Conservation (phyloP, 805 yeast genomes). For the Cyberlindnera petersonii region DNA sequence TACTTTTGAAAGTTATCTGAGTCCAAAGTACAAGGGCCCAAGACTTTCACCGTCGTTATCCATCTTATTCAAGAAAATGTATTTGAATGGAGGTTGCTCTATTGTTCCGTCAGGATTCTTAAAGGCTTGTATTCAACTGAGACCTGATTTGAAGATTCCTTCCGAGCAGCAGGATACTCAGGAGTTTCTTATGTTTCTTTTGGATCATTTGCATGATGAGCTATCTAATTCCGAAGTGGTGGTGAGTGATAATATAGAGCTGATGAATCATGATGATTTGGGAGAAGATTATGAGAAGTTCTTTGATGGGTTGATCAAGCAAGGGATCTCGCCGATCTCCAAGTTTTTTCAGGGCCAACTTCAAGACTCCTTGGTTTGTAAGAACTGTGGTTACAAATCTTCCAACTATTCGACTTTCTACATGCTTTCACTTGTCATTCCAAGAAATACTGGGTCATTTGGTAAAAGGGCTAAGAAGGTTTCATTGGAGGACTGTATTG, state of each 20-base stretch:
- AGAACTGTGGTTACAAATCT: conserved; percentile 58
- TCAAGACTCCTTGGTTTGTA: conserved; percentile 60
- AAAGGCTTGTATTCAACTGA: conserved; percentile 44
- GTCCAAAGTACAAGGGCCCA: conserved; percentile 27
- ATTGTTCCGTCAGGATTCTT: conserved; percentile 66
- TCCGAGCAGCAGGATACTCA: conserved; percentile 80
- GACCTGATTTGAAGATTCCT: conserved; percentile 69
- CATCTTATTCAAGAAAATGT: conserved; percentile 54
- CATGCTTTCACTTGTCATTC: conserved; percentile 60
- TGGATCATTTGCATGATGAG: conserved; percentile 70
- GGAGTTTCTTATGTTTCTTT: conserved; percentile 62
- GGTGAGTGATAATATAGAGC: conserved; percentile 36
- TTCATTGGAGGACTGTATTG: conserved; percentile 59
- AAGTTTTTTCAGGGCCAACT: conserved; percentile 70
- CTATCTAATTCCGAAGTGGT: conserved; percentile 39
- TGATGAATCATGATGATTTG: conserved; percentile 34
- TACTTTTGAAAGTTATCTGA: conserved; percentile 41
- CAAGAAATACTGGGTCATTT: conserved; percentile 30
- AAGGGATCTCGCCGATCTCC: conserved; percentile 65
- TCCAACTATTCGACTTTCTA: conserved; percentile 59
- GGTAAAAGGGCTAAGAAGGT: conserved; percentile 34
- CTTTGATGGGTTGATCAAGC: conserved; percentile 50
- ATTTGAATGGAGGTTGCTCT: conserved; percentile 52
- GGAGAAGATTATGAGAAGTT: conserved; percentile 56
- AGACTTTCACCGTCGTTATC: conserved; percentile 48